Base-by-base conservation (phyloP, 352 stramenopile species). In the Thalassiosira ordinaria region DNA sequence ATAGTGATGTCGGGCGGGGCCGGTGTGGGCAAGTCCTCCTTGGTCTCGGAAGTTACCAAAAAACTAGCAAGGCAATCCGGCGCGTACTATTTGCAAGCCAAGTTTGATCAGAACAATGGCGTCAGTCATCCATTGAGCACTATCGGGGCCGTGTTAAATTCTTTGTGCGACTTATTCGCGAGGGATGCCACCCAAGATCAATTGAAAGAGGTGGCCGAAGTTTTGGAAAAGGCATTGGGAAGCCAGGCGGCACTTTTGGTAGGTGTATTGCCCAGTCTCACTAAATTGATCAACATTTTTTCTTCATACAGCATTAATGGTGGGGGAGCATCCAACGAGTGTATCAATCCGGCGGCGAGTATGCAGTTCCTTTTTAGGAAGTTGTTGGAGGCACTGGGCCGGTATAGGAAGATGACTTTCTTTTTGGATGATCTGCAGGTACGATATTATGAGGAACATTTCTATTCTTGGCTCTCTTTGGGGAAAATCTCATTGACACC, bases 341-440 rank as follows among this genome's bases (percentile, higher is more conserved):
- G 53, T 35, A 46, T 78, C 26, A 47, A 72, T 37, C 31, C 44
- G 6, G 46, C 49, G 13, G n/a, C 29, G 13, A 78, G 69, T 37
- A 71, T 69, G 29, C 41, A 18, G 18, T 69, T 62, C 62, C 31
- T 62, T 35, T 63, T 77, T n/a, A 52, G 8, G 0, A 31, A 68
- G 20, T 61, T 77, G 14, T 35, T 77, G 14, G 55, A 68, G n/a
- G 41, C 62, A 5, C 39, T 44, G 4, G 49, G 26, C 37, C 39
- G 61, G 41, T 55, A n/a, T 18, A 14, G 60, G 60, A 47, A n/a
- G n/a, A 77, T 77, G 47, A 65, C 63, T 55, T 35, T 72, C 8
- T 64, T 82, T 1, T 46, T 82, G 2, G 74, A 82, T 62, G 74
- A 82, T 64, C 0, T n/a, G n/a, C n/a, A n/a, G n/a, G n/a, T n/a